A percentile compares a stretch with the other conserved stretches of the same genome.
Conservation (phyloP, 352 stramenopile species). For the Phytophthora fragariaefolia region DNA sequence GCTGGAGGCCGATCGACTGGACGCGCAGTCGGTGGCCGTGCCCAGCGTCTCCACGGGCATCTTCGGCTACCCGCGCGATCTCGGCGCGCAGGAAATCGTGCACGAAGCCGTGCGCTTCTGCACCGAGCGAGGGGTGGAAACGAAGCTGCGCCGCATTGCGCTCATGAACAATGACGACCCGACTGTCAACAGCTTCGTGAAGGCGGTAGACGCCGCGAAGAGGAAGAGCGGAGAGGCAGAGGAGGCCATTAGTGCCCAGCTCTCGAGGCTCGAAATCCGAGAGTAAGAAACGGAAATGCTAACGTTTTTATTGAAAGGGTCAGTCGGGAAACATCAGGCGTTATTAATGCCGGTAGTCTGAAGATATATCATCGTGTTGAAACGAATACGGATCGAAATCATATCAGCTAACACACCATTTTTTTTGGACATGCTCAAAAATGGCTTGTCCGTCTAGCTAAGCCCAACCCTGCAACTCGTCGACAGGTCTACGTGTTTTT, state of each 20-base stretch:
- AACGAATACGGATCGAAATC: too few species aligned
- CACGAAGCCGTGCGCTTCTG: conserved; percentile 36
- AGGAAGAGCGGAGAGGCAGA: neutral
- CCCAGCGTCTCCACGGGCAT: conserved; percentile 55
- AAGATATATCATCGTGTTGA: too few species aligned
- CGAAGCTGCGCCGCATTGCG: conserved; percentile 27
- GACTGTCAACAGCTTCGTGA: conserved; percentile 34
- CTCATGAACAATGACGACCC: conserved; percentile 53
- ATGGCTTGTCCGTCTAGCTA: too few species aligned
- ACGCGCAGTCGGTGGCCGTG: conserved; percentile 44
- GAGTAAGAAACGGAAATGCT: too few species aligned
- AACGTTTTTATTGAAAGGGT: too few species aligned
- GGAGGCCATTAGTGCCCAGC: conserved; percentile 13
- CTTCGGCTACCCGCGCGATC: conserved; percentile 55
- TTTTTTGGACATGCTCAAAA: too few species aligned
- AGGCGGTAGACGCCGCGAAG: conserved; percentile 21
- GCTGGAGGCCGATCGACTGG: conserved; percentile 37
- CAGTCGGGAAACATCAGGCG: too few species aligned
- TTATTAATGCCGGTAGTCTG: too few species aligned
- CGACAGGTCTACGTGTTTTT: too few species aligned
- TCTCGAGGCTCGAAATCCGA: conserved; percentile 18
- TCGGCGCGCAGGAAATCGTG: conserved; percentile 48
- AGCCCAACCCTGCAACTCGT: too few species aligned
- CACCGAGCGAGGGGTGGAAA: conserved; percentile 14
- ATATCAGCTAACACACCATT: too few species aligned